Percentiles rank a stretch among this genome's conserved stretches.
These are phyloP conservation scores for Acanthamoeba sp. DNA, from an alignment of 208 protist genomes.

Conservation along the genomic window DNA sequence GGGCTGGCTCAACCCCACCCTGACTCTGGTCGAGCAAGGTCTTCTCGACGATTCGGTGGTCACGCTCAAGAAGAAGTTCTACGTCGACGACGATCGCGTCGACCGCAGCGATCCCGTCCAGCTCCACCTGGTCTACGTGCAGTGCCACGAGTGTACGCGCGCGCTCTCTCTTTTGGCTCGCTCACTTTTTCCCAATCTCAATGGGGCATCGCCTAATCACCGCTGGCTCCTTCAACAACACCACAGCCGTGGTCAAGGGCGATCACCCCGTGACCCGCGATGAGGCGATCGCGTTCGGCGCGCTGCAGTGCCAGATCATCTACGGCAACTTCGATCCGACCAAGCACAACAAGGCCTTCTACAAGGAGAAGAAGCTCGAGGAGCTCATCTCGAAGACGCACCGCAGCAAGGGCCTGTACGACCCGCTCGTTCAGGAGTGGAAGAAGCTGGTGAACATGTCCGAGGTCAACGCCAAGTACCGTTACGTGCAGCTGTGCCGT, in stretches of 20 bases:
- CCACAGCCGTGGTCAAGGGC: constrained; percentile 61
- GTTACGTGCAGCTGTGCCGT: constrained; percentile 89
- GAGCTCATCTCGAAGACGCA: constrained; percentile 84
- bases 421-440: constrained; percentile 83
- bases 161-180: background rate
- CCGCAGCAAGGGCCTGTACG: constrained; percentile 81
- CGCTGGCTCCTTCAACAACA: background rate
- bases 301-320: constrained; percentile 88
- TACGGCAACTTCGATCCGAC: constrained; percentile 85
- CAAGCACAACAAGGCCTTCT: constrained; percentile 82
- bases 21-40: constrained; percentile 87
- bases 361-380: constrained; percentile 79
- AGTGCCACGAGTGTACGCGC: constrained; percentile 77
- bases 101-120: constrained; percentile 89
- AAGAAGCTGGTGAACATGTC: constrained; percentile 87
- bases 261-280: constrained; percentile 85
- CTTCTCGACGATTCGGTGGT: constrained; percentile 84
- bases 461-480: constrained; percentile 90
- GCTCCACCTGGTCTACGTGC: constrained; percentile 89
- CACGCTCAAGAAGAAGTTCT: constrained; percentile 89
- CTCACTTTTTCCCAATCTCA: background rate
- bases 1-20: constrained; percentile 87
- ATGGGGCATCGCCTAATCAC: background rate
- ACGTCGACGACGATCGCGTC: constrained; percentile 89
- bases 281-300: constrained; percentile 87